These are phyloP conservation scores for Crocinoboletus sp. DNA, from an alignment of 1,284 basidiomycete species.

Conservation along the genomic window DNA sequence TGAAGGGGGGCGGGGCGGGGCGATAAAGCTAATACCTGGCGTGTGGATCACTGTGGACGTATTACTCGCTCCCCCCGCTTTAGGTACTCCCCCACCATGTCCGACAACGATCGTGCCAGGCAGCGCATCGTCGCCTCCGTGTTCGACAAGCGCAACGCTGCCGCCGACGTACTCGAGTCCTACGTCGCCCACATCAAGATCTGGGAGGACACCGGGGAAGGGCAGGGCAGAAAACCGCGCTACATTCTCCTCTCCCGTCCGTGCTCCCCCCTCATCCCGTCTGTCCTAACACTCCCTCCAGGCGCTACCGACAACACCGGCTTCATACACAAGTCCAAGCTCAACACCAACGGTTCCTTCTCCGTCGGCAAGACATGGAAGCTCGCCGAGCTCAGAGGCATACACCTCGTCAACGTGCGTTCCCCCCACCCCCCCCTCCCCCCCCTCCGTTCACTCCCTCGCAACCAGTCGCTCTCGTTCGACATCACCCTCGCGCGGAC, in stretches of 20 bases:
- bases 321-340: constrained; percentile 93
- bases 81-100: constrained; percentile 37
- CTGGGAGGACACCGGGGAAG: constrained; percentile 76
- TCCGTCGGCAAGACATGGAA: constrained; percentile 98
- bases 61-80: no score
- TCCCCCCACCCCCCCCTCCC: not conserved
- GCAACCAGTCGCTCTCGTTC: constrained; percentile 57
- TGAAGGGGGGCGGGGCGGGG: not conserved
- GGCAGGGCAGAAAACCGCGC: constrained; percentile 70
- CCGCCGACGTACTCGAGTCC: constrained; percentile 62
- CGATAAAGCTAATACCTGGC: constrained; percentile 14
- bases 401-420: constrained; percentile 72
- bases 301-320: constrained; percentile 63
- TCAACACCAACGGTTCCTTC: constrained; percentile 93
- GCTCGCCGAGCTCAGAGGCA: constrained; percentile 71
- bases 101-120: constrained; percentile 48
- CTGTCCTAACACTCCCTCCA: constrained; percentile 30
- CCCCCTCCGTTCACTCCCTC: constrained; percentile 6
- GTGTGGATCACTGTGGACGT: no score
- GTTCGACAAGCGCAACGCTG: constrained; percentile 67
- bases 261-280: constrained; percentile 32
- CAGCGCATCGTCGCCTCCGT: constrained; percentile 80
- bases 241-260: constrained; percentile 85
- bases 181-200: constrained; percentile 89
- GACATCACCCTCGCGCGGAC: constrained; percentile 81